Conservation (phyloP, 805 yeast genomes). For the Candida vaughaniae region DNA sequence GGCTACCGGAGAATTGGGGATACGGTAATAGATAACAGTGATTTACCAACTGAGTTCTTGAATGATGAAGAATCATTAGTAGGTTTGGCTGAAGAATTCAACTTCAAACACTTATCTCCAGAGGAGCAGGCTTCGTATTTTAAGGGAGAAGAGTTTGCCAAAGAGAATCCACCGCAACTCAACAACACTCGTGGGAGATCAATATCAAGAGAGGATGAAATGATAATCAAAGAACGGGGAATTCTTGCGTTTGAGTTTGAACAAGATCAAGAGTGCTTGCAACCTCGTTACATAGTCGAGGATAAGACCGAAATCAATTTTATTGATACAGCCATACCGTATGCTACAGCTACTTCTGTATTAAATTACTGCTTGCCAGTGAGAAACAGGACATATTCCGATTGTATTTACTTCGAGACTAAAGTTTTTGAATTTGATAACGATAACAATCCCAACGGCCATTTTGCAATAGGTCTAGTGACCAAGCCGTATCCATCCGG, state of each 20-base stretch:
- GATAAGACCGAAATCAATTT: conserved; percentile 40
- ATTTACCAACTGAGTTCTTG: conserved; percentile 36
- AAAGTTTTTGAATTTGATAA: conserved; percentile 35
- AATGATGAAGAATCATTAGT: conserved; percentile 39
- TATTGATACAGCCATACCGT: conserved; percentile 35
- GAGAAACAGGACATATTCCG: conserved; percentile 30
- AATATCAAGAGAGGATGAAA: conserved; percentile 27
- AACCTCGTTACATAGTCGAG: conserved; percentile 36
- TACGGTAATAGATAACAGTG: conserved; percentile 1
- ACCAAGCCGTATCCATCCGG: conserved; percentile 70
- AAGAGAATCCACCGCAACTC: conserved; percentile 30
- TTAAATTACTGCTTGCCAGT: conserved; percentile 40
- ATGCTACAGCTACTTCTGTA: conserved; percentile 39
- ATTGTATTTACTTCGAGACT: conserved; percentile 61
- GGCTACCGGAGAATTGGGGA: conserved; percentile 1
- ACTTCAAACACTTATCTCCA: conserved; percentile 35
- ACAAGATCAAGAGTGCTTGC: conserved; percentile 30
- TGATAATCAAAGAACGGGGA: conserved; percentile 34
- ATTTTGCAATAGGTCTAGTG: conserved; percentile 63
- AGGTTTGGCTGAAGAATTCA: conserved; percentile 36
- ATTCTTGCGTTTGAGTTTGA: conserved; percentile 41
- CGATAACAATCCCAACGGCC: conserved; percentile 37
- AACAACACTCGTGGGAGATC: conserved; percentile 33
- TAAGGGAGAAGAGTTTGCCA: conserved; percentile 35
- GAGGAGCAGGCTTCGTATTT: conserved; percentile 39